Base-by-base conservation (phyloP, 495 filamentous ascomycete genomes). In the Aspergillus steynii region DNA sequence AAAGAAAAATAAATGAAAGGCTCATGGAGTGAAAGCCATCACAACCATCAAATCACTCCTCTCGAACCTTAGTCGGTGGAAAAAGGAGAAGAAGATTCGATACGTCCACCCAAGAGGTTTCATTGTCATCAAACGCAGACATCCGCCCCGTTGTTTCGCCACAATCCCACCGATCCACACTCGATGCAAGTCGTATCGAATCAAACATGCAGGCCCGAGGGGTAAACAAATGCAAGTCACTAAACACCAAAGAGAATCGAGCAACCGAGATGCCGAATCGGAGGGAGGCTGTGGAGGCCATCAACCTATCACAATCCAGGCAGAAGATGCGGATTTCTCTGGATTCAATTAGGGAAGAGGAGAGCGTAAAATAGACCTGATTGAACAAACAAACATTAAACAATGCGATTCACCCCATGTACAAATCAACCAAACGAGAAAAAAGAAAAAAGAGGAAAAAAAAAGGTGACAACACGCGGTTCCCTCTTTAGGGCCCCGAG, bases 361-460 rank as follows among this genome's bases (percentile, higher is more conserved):
- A 53, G 49, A 26, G 54, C 50, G 54, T 46, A 60, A 34, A 55
- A 31, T 28, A 55, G 48, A 53, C n/a, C 34, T 55, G 49, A 60
- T 53, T 29, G 50, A 53, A 58, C 54, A 61, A 53, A 59, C 58
- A 68, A 68, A 69, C 66, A 74, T 71, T 70, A 77, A 72, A 70
- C 64, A 59, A 77, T 75, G 72, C 72, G 68, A 69, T 66, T 68
- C 68, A 66, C 72, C 69, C 73, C 71, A 73, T 74, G 67, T 74
- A 75, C 69, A 75, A 74, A 78, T 65, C 69, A 61, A 69, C 67
- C 68, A 69, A 74, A 42, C 37, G 9, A 42, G 9, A 14, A 42
- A 15, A 15, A 4, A 15, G 14, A 42, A 42, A 14, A 42, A 4
- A 15, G 14, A 42, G 14, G 0, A 42, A 42, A 42, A 34, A 34